Base-by-base conservation (phyloP, 179 eudicot genomes). In the Amaranthus tricolor region DNA sequence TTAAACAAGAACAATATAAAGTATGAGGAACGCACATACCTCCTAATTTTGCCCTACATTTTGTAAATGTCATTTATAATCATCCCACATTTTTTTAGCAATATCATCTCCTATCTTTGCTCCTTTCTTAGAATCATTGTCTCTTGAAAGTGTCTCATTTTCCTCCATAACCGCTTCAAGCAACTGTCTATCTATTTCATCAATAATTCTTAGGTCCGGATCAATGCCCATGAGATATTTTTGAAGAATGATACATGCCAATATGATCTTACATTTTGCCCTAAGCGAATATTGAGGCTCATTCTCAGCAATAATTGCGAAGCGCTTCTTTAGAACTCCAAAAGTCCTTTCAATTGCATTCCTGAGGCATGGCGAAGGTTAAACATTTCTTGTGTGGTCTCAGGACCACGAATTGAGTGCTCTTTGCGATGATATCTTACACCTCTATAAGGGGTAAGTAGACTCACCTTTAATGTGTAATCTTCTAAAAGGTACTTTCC, bases 151-250 rank as follows among this genome's bases (percentile, higher is more conserved):
- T 7, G 0, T 9, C 40, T 70, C 52, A 53, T 14, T 8, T 50
- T 20, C 56, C 73, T 31, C 48, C 6, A 13, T 6, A 14, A 2
- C 9, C 24, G 5, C 17, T 10, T 68, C 48, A 5, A 31, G 14
- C 31, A 69, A 24, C 4, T 52, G 20, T 9, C 1, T 10, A 31
- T 19, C 60, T 6, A 69, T 17, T 20, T 69, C 60, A 20, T 69
- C 44, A 6, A 24, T 69, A 4, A 66, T 31, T 7, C 51, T 16
- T 62, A 24, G 17, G 40, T 62, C 17, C 0, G 10, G 66, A 48
- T 70, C 14, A 48, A 59, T 44, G 44, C 74, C 74, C 55, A 71
- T 58, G 20, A 71, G 55, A 7, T 58, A 71, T 16, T 71, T 71
- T 5, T 71, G 74, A 11, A 71, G 24, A 7, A 71, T 59, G 16